phyloP scores from a whole-genome alignment of 768 basidiomycete genomes.

The Sporobolomyces roseus region DNA sequence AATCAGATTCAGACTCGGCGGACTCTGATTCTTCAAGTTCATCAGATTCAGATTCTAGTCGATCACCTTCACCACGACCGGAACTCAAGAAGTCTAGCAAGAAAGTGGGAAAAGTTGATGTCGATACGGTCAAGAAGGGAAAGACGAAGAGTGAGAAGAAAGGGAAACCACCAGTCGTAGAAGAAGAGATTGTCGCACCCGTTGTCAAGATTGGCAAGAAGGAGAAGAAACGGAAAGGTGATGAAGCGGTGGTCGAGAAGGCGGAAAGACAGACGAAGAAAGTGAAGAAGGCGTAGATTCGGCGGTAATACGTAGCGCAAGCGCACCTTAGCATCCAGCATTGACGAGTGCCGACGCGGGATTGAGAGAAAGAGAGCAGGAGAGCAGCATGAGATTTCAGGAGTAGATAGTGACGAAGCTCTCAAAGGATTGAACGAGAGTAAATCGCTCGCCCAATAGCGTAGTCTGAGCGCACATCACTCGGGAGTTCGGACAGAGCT shows the following conservation, averaged over 20 bases:
- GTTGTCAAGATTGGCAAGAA: background rate
- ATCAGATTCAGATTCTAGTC: slow-evolving; percentile 27
- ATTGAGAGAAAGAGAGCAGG: too few species aligned
- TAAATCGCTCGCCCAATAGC: too few species aligned
- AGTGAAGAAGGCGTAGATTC: background rate
- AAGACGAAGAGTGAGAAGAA: slow-evolving; percentile 43
- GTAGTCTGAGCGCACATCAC: too few species aligned
- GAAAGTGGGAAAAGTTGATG: too few species aligned
- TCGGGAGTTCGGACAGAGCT: too few species aligned
- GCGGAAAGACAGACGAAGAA: slow-evolving; percentile 12
- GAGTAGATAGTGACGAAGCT: too few species aligned
- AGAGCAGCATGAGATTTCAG: too few species aligned
- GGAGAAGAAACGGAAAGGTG: slow-evolving; percentile 3
- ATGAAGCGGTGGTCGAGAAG: background rate
- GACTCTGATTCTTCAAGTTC: slow-evolving; percentile 24
- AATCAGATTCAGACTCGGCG: slow-evolving; percentile 7
- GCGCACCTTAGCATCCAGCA: too few species aligned
- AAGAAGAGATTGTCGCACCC: background rate
- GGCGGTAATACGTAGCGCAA: too few species aligned
- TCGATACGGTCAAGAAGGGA: slow-evolving; percentile 42
- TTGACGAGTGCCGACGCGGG: too few species aligned
- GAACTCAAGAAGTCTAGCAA: too few species aligned
- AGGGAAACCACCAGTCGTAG: slow-evolving; percentile 23
- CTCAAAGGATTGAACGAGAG: too few species aligned
- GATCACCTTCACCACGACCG: slow-evolving; percentile 23